Percentiles rank a stretch among this genome's conserved stretches.
Evolutionary conservation across 768 basidiomycete species (phyloP).

Genomic region (Coprinopsis sp.): DNA sequence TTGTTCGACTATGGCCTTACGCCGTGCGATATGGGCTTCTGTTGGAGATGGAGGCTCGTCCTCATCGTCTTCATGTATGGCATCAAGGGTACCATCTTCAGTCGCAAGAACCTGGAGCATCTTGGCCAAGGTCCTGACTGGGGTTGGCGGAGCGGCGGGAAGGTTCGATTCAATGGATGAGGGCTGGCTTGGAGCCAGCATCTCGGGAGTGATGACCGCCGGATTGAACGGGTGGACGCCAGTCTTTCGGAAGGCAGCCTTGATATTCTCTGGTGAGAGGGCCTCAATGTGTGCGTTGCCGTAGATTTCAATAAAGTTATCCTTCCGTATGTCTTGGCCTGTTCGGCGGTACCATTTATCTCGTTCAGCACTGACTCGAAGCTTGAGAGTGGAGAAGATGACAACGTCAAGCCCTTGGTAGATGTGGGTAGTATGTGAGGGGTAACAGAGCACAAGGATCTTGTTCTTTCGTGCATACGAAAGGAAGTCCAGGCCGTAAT

Average conservation of each 20-base stretch:
- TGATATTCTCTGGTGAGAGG: constrained; percentile 23
- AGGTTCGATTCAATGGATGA: constrained; percentile 16
- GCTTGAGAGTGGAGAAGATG: constrained; percentile 29
- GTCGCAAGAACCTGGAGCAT: constrained; percentile 5
- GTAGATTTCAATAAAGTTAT: constrained; percentile 22
- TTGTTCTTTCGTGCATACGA: constrained; percentile 28
- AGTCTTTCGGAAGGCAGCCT: constrained; percentile 28
- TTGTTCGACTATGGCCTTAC: constrained; percentile 3
- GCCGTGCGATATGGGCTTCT: constrained; percentile 3
- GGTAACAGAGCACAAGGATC: constrained; percentile 43
- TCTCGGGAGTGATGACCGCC: constrained; percentile 19
- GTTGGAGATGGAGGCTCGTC: constrained; percentile 2
- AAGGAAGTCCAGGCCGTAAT: constrained; percentile 35
- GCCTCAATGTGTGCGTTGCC: constrained; percentile 23
- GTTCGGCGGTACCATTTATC: constrained; percentile 10
- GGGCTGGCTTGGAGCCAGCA: constrained; percentile 28
- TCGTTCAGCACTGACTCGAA: constrained; percentile 18
- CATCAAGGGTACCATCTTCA: not conserved
- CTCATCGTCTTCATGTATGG: not conserved
- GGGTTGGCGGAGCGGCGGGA: constrained; percentile 21
- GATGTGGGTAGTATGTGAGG: constrained; percentile 39
- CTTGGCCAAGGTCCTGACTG: constrained; percentile 12
- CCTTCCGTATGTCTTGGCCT: constrained; percentile 11
- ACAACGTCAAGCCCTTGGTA: constrained; percentile 43
- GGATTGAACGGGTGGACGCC: constrained; percentile 30